phyloP scores from a whole-genome alignment of 495 filamentous ascomycete genomes.

The Baudoinia panamericana region DNA sequence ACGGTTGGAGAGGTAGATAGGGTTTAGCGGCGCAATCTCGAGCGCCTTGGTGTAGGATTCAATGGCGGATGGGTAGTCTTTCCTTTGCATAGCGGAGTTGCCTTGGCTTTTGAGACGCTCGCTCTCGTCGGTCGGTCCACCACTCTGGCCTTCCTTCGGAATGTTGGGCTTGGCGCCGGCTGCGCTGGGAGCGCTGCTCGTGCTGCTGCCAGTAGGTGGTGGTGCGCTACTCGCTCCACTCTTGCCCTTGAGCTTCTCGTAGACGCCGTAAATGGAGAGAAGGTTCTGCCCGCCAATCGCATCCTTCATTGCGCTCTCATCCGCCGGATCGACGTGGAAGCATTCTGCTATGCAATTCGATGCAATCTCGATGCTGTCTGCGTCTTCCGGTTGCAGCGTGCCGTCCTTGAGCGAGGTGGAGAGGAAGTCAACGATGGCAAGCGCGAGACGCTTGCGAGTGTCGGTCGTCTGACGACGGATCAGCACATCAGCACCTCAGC shows the following conservation, averaged over 20 bases:
- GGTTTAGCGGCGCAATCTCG: conserved; percentile 64
- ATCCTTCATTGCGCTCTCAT: conserved; percentile 56
- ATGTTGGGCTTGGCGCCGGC: neutral
- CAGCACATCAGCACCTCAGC: too few relatives aligned
- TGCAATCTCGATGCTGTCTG: conserved; percentile 84
- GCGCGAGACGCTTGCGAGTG: conserved; percentile 89
- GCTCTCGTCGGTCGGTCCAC: conserved; percentile 45
- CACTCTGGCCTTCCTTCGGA: conserved; percentile 18
- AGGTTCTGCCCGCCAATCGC: conserved; percentile 77
- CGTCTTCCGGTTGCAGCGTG: conserved; percentile 71
- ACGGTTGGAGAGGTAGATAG: conserved; percentile 95
- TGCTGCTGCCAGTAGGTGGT: too few relatives aligned
- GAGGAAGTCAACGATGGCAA: conserved; percentile 94
- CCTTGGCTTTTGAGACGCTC: conserved; percentile 82
- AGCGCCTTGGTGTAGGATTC: conserved; percentile 76
- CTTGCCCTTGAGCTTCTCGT: conserved; percentile 82
- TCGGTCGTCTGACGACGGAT: conserved; percentile 47
- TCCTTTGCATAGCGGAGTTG: conserved; percentile 83
- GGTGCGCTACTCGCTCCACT: too few relatives aligned
- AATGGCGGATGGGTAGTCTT: conserved; percentile 73
- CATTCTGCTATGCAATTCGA: conserved; percentile 83
- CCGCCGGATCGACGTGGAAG: conserved; percentile 80
- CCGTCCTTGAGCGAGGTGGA: conserved; percentile 73
- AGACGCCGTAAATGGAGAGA: conserved; percentile 80
- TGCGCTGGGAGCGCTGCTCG: conserved; percentile 18